Evolutionary conservation across 1,284 basidiomycete species (phyloP).

Genomic region (Agroathelia rolfsii): DNA sequence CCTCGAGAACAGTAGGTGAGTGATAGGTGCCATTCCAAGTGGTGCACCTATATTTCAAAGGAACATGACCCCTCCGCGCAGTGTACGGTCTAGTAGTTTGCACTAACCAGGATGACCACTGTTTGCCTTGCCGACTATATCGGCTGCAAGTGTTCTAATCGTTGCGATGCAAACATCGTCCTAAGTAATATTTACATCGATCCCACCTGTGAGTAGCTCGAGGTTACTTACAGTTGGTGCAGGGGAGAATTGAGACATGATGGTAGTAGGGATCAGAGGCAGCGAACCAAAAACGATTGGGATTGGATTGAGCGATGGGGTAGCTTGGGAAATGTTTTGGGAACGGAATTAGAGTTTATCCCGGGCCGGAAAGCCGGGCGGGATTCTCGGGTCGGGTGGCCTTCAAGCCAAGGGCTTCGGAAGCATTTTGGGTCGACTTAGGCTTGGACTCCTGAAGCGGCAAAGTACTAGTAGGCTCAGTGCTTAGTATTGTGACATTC

Average conservation of each 20-base stretch:
- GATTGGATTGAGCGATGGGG: not conserved
- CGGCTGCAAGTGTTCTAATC: slow-evolving; percentile 63
- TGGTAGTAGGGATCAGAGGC: slow-evolving; percentile 10
- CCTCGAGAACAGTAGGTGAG: slow-evolving; percentile 82
- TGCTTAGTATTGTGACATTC: slow-evolving; percentile 3
- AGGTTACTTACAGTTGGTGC: slow-evolving; percentile 29
- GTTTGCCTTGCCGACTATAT: slow-evolving; percentile 76
- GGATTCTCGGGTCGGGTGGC: too few relatives aligned
- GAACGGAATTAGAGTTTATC: too few relatives aligned
- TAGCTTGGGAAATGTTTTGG: slow-evolving; percentile 5
- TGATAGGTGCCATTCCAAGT: slow-evolving; percentile 86
- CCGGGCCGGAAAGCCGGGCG: too few relatives aligned
- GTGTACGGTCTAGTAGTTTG: not conserved
- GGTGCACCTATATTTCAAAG: slow-evolving; percentile 56
- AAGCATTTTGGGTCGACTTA: too few relatives aligned
- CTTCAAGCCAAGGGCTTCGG: too few relatives aligned
- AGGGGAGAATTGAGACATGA: slow-evolving; percentile 31
- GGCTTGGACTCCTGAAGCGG: too few relatives aligned
- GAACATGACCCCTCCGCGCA: slow-evolving; percentile 5
- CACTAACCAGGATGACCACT: slow-evolving; percentile 79
- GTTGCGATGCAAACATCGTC: slow-evolving; percentile 59
- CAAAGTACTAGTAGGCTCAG: too few relatives aligned
- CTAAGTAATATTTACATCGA: too few relatives aligned
- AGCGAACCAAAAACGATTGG: slow-evolving; percentile 1
- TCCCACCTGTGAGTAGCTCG: slow-evolving; percentile 29